Conservation (phyloP, 805 yeast genomes). For the Myxozyma sirexii region DNA sequence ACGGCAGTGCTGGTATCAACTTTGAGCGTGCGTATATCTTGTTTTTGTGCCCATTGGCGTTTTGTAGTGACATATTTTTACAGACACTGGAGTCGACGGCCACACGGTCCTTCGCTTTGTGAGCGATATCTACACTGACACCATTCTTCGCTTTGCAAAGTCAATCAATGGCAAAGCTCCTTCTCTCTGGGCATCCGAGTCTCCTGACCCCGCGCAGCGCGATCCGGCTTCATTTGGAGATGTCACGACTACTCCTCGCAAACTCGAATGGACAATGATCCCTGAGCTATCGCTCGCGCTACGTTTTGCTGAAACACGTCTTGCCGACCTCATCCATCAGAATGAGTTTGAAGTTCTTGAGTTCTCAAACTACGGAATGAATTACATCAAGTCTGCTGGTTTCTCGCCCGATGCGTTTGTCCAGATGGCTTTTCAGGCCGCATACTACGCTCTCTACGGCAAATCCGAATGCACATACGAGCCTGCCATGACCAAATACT, state of each 20-base stretch:
- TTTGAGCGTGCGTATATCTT: constrained; percentile 57
- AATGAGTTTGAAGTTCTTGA: constrained; percentile 83
- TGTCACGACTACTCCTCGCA: constrained; percentile 71
- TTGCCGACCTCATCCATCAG: constrained; percentile 84
- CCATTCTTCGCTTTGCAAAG: constrained; percentile 82
- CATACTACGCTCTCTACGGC: constrained; percentile 89
- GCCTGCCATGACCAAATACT: constrained; percentile 92
- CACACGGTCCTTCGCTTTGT: constrained; percentile 89
- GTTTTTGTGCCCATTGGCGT: constrained; percentile 38
- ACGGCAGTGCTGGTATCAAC: constrained; percentile 90
- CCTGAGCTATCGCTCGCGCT: constrained; percentile 75
- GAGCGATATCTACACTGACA: constrained; percentile 87
- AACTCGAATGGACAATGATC: constrained; percentile 85
- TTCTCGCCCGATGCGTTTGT: constrained; percentile 93
- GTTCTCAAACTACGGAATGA: constrained; percentile 67
- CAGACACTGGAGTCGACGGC: constrained; percentile 85
- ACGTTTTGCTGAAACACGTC: constrained; percentile 87
- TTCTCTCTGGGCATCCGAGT: constrained; percentile 61
- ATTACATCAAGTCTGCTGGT: constrained; percentile 78
- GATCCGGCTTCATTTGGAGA: constrained; percentile 49
- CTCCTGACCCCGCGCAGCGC: constrained; percentile 52
- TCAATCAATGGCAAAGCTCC: constrained; percentile 77
- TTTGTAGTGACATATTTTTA: background rate
- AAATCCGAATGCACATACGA: constrained; percentile 92
- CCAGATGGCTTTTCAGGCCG: constrained; percentile 92